Base-by-base conservation (phyloP, 352 stramenopile species). In the Globisporangium takayamanum region DNA sequence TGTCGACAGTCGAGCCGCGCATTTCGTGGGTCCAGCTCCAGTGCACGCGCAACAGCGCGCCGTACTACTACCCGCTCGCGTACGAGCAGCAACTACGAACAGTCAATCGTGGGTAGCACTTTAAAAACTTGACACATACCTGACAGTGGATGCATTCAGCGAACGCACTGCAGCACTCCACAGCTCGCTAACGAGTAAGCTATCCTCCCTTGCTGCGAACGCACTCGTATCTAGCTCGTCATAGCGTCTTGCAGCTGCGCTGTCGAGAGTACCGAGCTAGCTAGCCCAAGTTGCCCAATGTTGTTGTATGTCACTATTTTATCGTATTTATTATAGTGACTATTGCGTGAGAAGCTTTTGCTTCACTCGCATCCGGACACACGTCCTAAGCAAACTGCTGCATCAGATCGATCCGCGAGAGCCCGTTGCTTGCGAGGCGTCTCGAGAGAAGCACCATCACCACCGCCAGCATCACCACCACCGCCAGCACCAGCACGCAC, bases 291-390 rank as follows among this genome's bases (percentile, higher is more conserved):
- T 36, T 36, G 30, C 8, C 30, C 5, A 36, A 36, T 8, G 30
- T 36, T 36, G 30, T 36, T 36, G 30, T 36, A 36, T 36, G 30
- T 36, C 30, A 36, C 30, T 36, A 36, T 36, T 45, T 5, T 1
- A n/a, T 45, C 39, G 11, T 12, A 3, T 18, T 5, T 60, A 37
- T 22, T 61, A 50, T 42, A 36, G 20, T 22, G 5, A 60, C 60
- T 8, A 25, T 12, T 45, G 2, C 10, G 5, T 45, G 15, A n/a
- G 39, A 45, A n/a, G 39, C 39, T 18, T 45, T 45, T 45, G 12
- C 11, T 45, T 45, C 39, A 45, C 12, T 18, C 39, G 39, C 39
- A 45, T 45, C n/a, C 39, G 12, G 39, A 45, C 39, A 45, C 39
- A 18, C 30, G 30, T 36, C 15, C 11, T n/a, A 15, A 45, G 11